Evolutionary conservation across 495 filamentous ascomycete species (phyloP), one percentile per base, ranked within the genome.

Genomic region (Aspergillus steynii): DNA sequence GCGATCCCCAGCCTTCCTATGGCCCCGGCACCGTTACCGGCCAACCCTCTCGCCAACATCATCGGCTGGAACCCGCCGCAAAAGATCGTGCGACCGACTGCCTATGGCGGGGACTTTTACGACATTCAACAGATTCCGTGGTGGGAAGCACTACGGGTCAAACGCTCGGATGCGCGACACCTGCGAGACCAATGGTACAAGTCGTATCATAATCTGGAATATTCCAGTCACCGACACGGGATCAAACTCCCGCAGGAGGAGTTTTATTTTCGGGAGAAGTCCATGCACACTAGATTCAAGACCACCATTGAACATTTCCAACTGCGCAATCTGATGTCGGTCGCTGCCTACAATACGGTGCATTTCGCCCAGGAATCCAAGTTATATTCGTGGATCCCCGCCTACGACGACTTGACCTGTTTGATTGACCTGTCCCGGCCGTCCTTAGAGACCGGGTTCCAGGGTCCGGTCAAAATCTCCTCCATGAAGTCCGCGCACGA

Each of bases 121-220:
- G 92, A 96, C 68, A 71, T 91, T 29, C 91, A 96, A 68, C 90
- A 91, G 54, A 88, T 96, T 46, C 79, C 89, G 52, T 96, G 92
- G 78, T 66, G 65, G 86, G 78, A 82, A 8, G 77, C 78, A 1
- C 64, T 93, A 5, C 85, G 85, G 5, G 85, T 90, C 4, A 83
- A 79, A 20, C 83, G 88, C 50, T 68, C 74, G 5, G 78, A 83
- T 37, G 90, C 90, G 26, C 80, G 87, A 55, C 74, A 77, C 32
- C 75, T 86, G 47, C 84, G 90, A 34, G 78, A 81, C 65, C 63
- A 66, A 14, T 78, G 74, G 73, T 81, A 81, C 47, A 76, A 68
- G 3, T 73, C 78, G 4, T 81, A 81, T 61, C 71, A 74, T 20
- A 81, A 81, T 53, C 47, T 80, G 29, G 66, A 72, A 29, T 74